Conservation (phyloP, 179 eudicot genomes). For the Sideroxylon spinosum region DNA sequence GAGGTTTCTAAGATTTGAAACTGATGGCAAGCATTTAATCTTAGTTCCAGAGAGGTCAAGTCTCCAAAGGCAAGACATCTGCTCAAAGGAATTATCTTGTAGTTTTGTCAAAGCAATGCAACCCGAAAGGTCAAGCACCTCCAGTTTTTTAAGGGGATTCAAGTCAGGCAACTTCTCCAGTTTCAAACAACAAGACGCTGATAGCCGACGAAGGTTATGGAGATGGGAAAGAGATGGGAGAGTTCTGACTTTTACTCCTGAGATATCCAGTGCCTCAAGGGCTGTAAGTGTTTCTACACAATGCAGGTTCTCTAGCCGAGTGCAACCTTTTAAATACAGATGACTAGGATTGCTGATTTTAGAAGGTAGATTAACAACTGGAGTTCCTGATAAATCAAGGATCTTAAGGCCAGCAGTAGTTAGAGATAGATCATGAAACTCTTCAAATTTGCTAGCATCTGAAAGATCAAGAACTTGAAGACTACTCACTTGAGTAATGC, state of each 20-base stretch:
- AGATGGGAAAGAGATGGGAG: constrained; percentile 24
- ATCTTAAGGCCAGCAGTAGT: constrained; percentile 1
- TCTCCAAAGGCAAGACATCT: constrained; percentile 9
- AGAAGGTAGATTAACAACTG: constrained; percentile 9
- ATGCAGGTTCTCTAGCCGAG: neutral
- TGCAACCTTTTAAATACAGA: constrained; percentile 9
- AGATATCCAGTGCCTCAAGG: constrained; percentile 25
- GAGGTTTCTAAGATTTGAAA: constrained; percentile 23
- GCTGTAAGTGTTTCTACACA: constrained; percentile 1
- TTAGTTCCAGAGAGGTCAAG: constrained; percentile 22
- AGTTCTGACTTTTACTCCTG: constrained; percentile 6
- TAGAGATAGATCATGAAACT: constrained; percentile 18
- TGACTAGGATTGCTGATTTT: constrained; percentile 15
- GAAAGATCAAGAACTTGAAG: constrained; percentile 23
- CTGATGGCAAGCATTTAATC: constrained; percentile 15
- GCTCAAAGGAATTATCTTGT: constrained; percentile 19
- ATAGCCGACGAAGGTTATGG: constrained; percentile 14
- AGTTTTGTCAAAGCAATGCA: constrained; percentile 17
- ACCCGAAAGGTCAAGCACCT: constrained; percentile 19
- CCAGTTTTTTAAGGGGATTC: constrained; percentile 16
- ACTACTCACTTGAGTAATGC: constrained; percentile 1
- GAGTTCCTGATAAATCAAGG: constrained; percentile 21
- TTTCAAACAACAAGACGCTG: neutral
- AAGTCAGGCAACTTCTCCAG: constrained; percentile 15
- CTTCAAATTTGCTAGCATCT: constrained; percentile 13